Percentiles rank a stretch among this genome's conserved stretches.
Evolutionary conservation across 352 stramenopile genomes (phyloP).

Genomic region (Plasmopara viticola): DNA sequence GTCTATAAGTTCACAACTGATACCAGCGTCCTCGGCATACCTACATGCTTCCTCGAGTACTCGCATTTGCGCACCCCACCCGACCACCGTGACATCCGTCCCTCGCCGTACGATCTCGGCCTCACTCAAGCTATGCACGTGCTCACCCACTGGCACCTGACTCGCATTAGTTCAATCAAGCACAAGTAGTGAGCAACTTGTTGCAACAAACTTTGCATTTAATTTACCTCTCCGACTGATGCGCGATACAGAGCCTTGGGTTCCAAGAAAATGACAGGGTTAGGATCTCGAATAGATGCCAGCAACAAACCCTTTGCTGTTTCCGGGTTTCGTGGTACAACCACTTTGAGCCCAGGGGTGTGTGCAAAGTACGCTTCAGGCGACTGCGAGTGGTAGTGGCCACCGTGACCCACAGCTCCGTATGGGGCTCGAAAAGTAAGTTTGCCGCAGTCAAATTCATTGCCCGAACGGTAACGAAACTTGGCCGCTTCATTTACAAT

Average conservation of each 20-base stretch:
- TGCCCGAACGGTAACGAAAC: conserved; percentile 96
- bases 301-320: conserved; percentile 96
- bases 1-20: conserved; percentile 97
- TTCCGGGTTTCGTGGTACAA: conserved; percentile 92
- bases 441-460: conserved; percentile 96
- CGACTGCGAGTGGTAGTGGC: conserved; percentile 93
- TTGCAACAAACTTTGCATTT: neutral
- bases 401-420: conserved; percentile 91
- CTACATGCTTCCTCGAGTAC: conserved; percentile 80
- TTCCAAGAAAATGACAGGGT: conserved; percentile 98
- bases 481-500: conserved; percentile 98
- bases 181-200: conserved; percentile 3
- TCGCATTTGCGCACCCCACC: conserved; percentile 90
- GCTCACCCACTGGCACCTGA: conserved; percentile 91
- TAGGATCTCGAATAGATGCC: conserved; percentile 92
- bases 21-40: conserved; percentile 87
- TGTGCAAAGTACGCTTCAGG: conserved; percentile 97
- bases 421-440: conserved; percentile 95
- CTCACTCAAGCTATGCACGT: conserved; percentile 90
- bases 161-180: neutral
- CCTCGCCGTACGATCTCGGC: conserved; percentile 91
- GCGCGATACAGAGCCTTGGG: conserved; percentile 97
- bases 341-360: conserved; percentile 94
- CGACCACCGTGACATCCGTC: conserved; percentile 93
- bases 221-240: conserved; percentile 86